phyloP scores from a whole-genome alignment of 345 rosid species.

The Camelina hispida region DNA sequence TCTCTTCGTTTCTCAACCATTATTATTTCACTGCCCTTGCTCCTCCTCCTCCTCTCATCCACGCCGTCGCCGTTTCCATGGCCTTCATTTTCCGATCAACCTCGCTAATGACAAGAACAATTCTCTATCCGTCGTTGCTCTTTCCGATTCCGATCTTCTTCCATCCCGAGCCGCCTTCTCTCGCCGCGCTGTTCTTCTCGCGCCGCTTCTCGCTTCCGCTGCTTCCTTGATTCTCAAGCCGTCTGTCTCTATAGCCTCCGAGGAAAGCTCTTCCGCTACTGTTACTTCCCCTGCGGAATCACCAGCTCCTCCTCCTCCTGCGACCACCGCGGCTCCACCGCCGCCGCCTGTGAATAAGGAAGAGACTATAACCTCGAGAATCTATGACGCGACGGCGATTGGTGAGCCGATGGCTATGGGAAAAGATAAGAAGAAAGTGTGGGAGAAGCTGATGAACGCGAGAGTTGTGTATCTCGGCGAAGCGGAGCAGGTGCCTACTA shows the following conservation, averaged over 20 bases:
- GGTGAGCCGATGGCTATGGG: conserved; percentile 95
- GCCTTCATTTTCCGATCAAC: conserved; percentile 31
- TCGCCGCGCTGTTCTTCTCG: conserved; percentile 45
- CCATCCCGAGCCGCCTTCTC: conserved; percentile 31
- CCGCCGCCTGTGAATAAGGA: conserved; percentile 35
- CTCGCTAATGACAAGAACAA: not conserved
- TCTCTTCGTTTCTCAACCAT: conserved; percentile 38
- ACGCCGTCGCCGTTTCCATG: conserved; percentile 26
- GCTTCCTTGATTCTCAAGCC: conserved; percentile 39
- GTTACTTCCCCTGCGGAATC: conserved; percentile 5
- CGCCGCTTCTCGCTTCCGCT: conserved; percentile 36
- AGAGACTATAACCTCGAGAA: conserved; percentile 58
- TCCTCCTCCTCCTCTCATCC: conserved; percentile 22
- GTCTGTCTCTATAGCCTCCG: conserved; percentile 32
- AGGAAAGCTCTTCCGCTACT: conserved; percentile 22
- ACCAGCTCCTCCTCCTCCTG: conserved; percentile 31
- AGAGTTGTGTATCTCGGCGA: conserved; percentile 87
- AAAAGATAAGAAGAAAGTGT: conserved; percentile 79
- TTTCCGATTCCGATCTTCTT: conserved; percentile 16
- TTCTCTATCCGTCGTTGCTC: conserved; percentile 22
- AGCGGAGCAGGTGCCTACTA: conserved; percentile 90
- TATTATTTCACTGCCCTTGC: conserved; percentile 33
- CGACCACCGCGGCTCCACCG: conserved; percentile 33
- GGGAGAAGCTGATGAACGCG: conserved; percentile 87
- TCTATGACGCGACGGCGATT: conserved; percentile 83